Evolutionary conservation across 2,329 filamentous ascomycete species (phyloP).

Genomic region (Periglandula ipomoeae): DNA sequence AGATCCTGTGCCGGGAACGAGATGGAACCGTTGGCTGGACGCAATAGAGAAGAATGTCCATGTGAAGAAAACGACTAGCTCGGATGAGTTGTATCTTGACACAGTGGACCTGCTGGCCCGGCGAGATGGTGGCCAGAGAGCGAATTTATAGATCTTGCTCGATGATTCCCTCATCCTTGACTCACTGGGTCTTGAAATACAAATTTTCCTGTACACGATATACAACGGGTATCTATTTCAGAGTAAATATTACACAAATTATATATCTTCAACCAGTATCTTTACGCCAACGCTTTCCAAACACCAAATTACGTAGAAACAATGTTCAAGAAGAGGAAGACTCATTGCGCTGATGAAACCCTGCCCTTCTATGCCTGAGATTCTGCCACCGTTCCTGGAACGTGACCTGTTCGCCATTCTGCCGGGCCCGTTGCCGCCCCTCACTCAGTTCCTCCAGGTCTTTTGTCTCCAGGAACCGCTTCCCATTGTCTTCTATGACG

Average conservation of each 20-base stretch:
- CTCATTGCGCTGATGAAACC: slow-evolving; percentile 2
- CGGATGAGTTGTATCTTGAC: slow-evolving; percentile 40
- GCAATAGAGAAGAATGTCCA: slow-evolving; percentile 57
- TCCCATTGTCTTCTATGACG: slow-evolving; percentile 24
- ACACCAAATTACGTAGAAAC: neutral
- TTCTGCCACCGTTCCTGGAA: slow-evolving; percentile 33
- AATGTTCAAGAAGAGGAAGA: neutral
- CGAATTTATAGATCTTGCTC: neutral
- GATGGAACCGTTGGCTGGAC: slow-evolving; percentile 62
- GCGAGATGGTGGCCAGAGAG: neutral
- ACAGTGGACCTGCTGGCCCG: slow-evolving; percentile 46
- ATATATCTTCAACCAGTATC: neutral
- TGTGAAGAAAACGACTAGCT: slow-evolving; percentile 58
- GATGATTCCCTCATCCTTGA: neutral
- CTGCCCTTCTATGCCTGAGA: slow-evolving; percentile 24
- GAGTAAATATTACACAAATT: neutral
- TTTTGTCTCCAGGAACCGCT: slow-evolving; percentile 33
- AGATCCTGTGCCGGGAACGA: slow-evolving; percentile 49
- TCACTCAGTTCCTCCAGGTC: slow-evolving; percentile 42
- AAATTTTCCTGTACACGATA: neutral
- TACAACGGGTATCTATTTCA: neutral
- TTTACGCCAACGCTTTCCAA: neutral
- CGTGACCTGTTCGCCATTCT: slow-evolving; percentile 35
- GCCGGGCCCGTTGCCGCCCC: slow-evolving; percentile 33
- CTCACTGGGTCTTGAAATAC: neutral